phyloP scores from a whole-genome alignment of 306 rosid genomes.

The Corylus americana region DNA sequence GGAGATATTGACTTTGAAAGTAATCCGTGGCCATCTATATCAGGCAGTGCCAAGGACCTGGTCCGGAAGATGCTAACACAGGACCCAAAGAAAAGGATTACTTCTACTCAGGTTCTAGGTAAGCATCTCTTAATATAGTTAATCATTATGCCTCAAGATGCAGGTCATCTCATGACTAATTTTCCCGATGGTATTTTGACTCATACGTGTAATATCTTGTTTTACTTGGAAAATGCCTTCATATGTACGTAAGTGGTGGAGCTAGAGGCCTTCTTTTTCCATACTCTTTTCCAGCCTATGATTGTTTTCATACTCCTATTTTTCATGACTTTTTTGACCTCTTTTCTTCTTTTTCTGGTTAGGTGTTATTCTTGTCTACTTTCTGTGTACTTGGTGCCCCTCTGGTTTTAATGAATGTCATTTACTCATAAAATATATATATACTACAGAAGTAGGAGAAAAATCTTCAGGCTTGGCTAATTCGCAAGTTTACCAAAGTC shows the following conservation, averaged over 20 bases:
- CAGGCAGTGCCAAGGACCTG: slow-evolving; percentile 84
- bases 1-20: slow-evolving; percentile 81
- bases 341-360: too few relatives aligned
- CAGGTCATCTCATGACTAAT: not conserved
- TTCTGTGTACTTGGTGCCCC: too few relatives aligned
- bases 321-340: too few relatives aligned
- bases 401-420: too few relatives aligned
- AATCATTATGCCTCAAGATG: not conserved
- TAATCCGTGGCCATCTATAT: slow-evolving; percentile 82
- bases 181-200: not conserved
- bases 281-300: too few relatives aligned
- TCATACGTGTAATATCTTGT: not conserved
- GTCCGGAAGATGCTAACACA: slow-evolving; percentile 69
- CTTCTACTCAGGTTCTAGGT: slow-evolving; percentile 82
- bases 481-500: not conserved
- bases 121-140: slow-evolving; percentile 12
- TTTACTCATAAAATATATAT: too few relatives aligned
- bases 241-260: not conserved
- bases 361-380: too few relatives aligned
- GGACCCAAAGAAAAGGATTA: slow-evolving; percentile 81
- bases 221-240: not conserved
- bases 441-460: too few relatives aligned
- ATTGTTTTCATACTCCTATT: too few relatives aligned
- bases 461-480: not conserved
- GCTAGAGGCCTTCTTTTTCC: too few relatives aligned